phyloP scores from a whole-genome alignment of 371 early-diverging fungal species.

The Haplosporangium sp. region DNA sequence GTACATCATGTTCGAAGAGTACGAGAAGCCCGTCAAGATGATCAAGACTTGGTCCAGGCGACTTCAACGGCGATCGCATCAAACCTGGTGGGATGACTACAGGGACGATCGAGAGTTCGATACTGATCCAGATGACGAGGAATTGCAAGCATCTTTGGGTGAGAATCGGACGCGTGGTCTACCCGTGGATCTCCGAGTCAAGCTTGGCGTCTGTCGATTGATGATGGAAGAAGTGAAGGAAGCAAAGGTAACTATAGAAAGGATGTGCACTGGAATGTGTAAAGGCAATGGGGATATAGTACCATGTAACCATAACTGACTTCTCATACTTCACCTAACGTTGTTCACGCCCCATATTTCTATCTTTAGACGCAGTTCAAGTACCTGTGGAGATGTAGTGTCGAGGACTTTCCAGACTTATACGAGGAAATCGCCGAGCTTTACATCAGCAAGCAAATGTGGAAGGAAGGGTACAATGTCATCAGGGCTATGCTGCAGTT shows the following conservation, averaged over 20 bases:
- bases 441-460: constrained; percentile 76
- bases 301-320: neutral
- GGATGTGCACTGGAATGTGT: too few species aligned
- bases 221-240: constrained; percentile 73
- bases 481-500: constrained; percentile 69
- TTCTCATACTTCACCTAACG: too few species aligned
- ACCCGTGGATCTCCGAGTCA: constrained; percentile 86
- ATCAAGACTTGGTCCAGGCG: constrained; percentile 79
- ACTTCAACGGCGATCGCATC: constrained; percentile 74
- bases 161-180: constrained; percentile 57
- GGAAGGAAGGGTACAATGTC: constrained; percentile 71
- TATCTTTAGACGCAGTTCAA: constrained; percentile 72
- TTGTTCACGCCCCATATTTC: too few species aligned
- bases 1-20: constrained; percentile 81
- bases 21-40: constrained; percentile 72
- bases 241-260: constrained; percentile 65
- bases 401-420: constrained; percentile 78
- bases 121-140: constrained; percentile 57
- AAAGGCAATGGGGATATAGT: neutral
- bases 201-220: constrained; percentile 86
- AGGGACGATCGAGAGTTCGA: constrained; percentile 72
- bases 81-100: constrained; percentile 68
- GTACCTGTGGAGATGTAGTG: constrained; percentile 64
- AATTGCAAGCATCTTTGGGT: constrained; percentile 48
- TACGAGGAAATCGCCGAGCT: constrained; percentile 87